Conservation (phyloP, 75 land plant species). For the Chamaecyparis obtusa region DNA sequence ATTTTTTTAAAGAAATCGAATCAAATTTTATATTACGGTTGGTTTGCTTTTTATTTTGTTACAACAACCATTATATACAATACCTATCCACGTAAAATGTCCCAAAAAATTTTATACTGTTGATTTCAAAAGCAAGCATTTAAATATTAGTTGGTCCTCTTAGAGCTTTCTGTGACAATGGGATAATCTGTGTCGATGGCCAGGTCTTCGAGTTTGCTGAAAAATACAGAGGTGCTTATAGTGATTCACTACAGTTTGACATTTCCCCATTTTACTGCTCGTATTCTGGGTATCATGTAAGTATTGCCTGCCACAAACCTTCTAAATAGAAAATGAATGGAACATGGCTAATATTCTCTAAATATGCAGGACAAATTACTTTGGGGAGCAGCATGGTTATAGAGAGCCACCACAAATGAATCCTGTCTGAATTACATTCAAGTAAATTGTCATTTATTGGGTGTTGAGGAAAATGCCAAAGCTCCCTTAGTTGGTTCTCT, state of each 20-base stretch:
- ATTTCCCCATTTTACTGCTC: slow-evolving; percentile 94
- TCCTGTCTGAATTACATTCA: slow-evolving; percentile 34
- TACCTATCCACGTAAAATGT: too few species aligned
- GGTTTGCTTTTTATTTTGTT: too few species aligned
- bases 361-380: slow-evolving; percentile 59
- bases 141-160: too few species aligned
- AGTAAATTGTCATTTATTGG: slow-evolving; percentile 48
- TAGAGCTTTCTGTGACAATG: too few species aligned
- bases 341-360: neutral
- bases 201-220: slow-evolving; percentile 69
- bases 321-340: neutral
- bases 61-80: too few species aligned
- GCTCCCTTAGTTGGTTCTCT: slow-evolving; percentile 87
- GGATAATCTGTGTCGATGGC: neutral
- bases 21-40: too few species aligned
- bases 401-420: slow-evolving; percentile 42
- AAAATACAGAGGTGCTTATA: slow-evolving; percentile 71
- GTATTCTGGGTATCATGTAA: slow-evolving; percentile 79
- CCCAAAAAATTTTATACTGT: too few species aligned
- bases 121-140: too few species aligned
- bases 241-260: slow-evolving; percentile 59
- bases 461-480: slow-evolving; percentile 44
- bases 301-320: neutral
- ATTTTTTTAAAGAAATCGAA: too few species aligned
- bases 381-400: slow-evolving; percentile 82